Base-by-base conservation (phyloP, 2,329 filamentous ascomycete genomes). In the Verticillium klebahnii region DNA sequence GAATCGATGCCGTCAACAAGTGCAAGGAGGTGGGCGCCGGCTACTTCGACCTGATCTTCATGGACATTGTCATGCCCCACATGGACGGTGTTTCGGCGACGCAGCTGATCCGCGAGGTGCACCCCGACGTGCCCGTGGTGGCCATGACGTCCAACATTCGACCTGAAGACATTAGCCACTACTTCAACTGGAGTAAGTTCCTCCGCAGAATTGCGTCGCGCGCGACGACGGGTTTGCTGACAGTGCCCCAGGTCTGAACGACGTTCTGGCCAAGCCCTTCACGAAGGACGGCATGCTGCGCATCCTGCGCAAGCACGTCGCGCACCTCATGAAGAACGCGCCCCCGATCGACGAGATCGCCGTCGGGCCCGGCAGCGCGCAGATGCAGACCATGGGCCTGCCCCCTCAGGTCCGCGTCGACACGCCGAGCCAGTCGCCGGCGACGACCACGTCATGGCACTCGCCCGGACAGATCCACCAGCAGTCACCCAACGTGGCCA, bases 121-220 rank as follows among this genome's bases (percentile, higher is more conserved):
- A 93, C 66, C 86, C 87, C 40, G 86, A 88, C 6, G 88, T 91
- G 23, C 95, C 95, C 0, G 96, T 99, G 69, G 92, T 99, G 62
- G 95, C 95, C 56, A 98, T 99, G 95, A 99, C 95, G 3, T 97
- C 94, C 3, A 99, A 98, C 72, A 98, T 99, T 66, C 87, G 95
- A 66, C 93, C 92, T 64, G 94, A 97, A 70, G 95, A 99, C 73
- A 96, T 98, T 64, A 91, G 94, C 60, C 93, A 96, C 78, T 99
- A 99, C 73, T 98, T 97, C 78, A 84, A 80, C 89, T 75, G 29
- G 55, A 62, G 62, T 68, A 69, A 65, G 58, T 58, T 19, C n/a
- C 12, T 2, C 23, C 17, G 39, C 19, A 52, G 45, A 5, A 11
- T 36, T 9, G n/a, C 19, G 8, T 50, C 14, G 29, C 17, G 15